phyloP scores from a whole-genome alignment of 257 asterid species.

The Solanum etuberosum region DNA sequence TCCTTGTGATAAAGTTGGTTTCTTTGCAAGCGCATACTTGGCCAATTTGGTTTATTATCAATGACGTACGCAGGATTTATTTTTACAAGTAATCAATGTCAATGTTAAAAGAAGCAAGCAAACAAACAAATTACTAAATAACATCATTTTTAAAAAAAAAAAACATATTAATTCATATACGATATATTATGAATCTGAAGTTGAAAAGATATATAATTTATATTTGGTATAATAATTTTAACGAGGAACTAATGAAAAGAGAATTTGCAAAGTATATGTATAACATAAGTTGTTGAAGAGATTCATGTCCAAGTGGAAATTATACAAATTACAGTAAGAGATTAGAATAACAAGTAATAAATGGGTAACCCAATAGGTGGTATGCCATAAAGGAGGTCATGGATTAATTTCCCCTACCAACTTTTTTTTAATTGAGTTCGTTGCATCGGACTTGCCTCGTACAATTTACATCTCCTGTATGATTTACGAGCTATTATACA shows the following conservation, averaged over 20 bases:
- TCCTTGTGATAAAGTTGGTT: neutral
- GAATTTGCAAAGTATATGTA: neutral
- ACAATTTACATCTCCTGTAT: neutral
- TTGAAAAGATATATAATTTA: neutral
- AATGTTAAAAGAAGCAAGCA: neutral
- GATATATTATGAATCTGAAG: neutral
- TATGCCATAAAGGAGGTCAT: neutral
- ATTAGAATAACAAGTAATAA: neutral
- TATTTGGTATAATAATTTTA: neutral
- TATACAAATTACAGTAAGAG: neutral
- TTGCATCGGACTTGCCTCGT: neutral
- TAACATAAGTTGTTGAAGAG: neutral
- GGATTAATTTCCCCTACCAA: neutral
- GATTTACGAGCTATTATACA: neutral
- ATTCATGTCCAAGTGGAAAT: neutral
- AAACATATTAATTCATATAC: no score
- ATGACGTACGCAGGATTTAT: neutral
- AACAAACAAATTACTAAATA: neutral
- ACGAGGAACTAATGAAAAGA: neutral
- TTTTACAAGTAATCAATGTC: fast-evolving
- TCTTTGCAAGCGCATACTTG: neutral
- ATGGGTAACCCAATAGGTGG: neutral
- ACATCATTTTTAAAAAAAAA: neutral
- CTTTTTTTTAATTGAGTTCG: neutral
- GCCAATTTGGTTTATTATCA: neutral